Percentiles rank a stretch among this genome's conserved stretches.
phyloP scores from a whole-genome alignment of 768 basidiomycete genomes.

The Xerocomus spinulosus region DNA sequence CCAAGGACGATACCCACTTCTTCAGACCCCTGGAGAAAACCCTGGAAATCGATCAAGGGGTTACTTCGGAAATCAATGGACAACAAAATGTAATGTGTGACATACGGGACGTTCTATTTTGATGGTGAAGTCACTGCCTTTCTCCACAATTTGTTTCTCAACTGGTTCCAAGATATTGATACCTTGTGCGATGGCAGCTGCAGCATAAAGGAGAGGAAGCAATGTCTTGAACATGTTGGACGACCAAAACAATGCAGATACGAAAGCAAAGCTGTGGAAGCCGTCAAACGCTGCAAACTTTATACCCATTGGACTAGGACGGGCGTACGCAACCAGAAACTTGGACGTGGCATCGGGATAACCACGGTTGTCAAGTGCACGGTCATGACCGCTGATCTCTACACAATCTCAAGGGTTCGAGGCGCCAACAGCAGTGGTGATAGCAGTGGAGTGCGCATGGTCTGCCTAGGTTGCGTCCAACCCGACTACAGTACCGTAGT shows the following conservation, averaged over 20 bases:
- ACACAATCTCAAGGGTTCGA: too few species aligned
- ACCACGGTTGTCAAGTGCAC: too few species aligned
- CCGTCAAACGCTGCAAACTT: not conserved
- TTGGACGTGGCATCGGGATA: too few species aligned
- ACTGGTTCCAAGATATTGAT: slow-evolving; percentile 39
- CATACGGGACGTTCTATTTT: slow-evolving; percentile 47
- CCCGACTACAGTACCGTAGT: too few species aligned
- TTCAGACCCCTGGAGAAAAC: slow-evolving; percentile 33
- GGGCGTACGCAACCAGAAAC: too few species aligned
- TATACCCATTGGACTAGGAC: not conserved
- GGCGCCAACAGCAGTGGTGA: too few species aligned
- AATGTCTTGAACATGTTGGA: slow-evolving; percentile 15
- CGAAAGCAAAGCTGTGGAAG: not conserved
- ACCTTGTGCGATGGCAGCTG: slow-evolving; percentile 38
- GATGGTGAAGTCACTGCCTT: slow-evolving; percentile 39
- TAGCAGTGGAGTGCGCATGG: too few species aligned
- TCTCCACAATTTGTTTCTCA: slow-evolving; percentile 21
- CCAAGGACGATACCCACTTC: slow-evolving; percentile 47
- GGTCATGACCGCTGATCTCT: too few species aligned
- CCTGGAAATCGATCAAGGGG: slow-evolving; percentile 16
- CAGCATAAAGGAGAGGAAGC: slow-evolving; percentile 24
- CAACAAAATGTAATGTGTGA: not conserved
- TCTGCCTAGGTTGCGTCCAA: too few species aligned
- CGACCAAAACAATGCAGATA: not conserved
- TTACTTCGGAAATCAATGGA: not conserved